Evolutionary conservation across 441 rosid genomes (phyloP), one percentile per base, ranked within the genome.

Genomic region (Francoa sonchifolia): DNA sequence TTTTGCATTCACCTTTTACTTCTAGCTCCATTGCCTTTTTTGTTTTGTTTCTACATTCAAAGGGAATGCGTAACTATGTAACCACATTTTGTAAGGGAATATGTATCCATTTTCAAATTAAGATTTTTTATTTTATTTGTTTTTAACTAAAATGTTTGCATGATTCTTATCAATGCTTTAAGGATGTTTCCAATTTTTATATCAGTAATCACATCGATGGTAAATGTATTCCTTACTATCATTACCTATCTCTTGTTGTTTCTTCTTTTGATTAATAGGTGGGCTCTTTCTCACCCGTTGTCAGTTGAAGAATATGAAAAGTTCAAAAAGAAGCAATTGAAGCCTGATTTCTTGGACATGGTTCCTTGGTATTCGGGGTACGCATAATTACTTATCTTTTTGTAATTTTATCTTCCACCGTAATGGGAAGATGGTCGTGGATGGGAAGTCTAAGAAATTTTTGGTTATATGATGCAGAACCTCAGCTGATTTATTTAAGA

Each of bases 301-400:
- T 67, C 96, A 7, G 84, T 86, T 23, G 77, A 81, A 55, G 95
- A 83, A 55, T 62, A 62, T 40, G 86, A 86, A 59, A 81, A 86
- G 59, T 52, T 57, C 59, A 92, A 86, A 83, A 62, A 65, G 62
- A 69, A 67, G 68, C 99, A 92, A 57, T 52, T 78, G 84, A 92
- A 75, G 67, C 99, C 99, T 33, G 77, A 83, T 61, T 92, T 92
- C 63, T 59, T 92, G 69, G 99, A 87, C 51, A 92, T 92, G 99
- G 99, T 92, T 66, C 99, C 99, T 54, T 92, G 99, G 99, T 92
- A 92, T 67, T 92, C 99, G 41, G 99, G 99, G 99, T 92, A 77
- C 29, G 52, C 37, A 39, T 39, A 47, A 6, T 41, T 62, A 31
- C 16, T 15, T 28, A 31, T 10, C 10, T 15, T 31, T 37, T 7